Evolutionary conservation across 495 filamentous ascomycete species (phyloP), one percentile per base, ranked within the genome.

Genomic region (Lindgomyces ingoldianus): DNA sequence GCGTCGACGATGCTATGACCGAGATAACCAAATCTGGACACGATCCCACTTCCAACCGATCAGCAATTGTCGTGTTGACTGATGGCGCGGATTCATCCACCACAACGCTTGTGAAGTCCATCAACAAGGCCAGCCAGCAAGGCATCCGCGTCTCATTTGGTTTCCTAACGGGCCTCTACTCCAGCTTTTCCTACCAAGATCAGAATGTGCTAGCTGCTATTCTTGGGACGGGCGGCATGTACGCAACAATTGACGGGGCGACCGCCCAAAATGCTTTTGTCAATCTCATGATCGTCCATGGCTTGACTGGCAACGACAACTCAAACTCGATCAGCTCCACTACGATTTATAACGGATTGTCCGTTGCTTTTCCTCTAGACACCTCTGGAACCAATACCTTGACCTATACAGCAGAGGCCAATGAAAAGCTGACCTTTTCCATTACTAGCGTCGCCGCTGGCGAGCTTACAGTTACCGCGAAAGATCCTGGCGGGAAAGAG

Each of bases 31-130:
- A 69, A 44, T 50, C 53, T 16, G 62, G 62, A 14, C 55, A 69
- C 25, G 69, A 49, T 18, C n/a, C 67, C 14, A 71, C 69, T 2
- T 41, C 60, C 21, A 60, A 68, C 24, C 55, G 59, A 12, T 54
- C 69, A n/a, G 63, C 56, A 19, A 70, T 70, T 44, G 63, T 67
- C 33, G 61, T 70, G 14, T 51, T 72, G 14, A 70, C 67, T 10
- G 68, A 72, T 49, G 68, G 68, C 19, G 27, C 56, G n/a, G 70
- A 72, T 41, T 54, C 30, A 12, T 53, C 58, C 44, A 58, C 62
- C 11, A 22, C 18, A 26, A 56, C 44, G 9, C 54, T 65, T 10
- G 54, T 65, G 10, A 30, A 65, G 11, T 41, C 53, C 21, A 65
- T 65, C 45, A 30, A 65, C 30, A 52, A 57, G 10, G 55, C 53